phyloP scores from a whole-genome alignment of 345 rosid genomes.

The Boechera divaricarpa region DNA sequence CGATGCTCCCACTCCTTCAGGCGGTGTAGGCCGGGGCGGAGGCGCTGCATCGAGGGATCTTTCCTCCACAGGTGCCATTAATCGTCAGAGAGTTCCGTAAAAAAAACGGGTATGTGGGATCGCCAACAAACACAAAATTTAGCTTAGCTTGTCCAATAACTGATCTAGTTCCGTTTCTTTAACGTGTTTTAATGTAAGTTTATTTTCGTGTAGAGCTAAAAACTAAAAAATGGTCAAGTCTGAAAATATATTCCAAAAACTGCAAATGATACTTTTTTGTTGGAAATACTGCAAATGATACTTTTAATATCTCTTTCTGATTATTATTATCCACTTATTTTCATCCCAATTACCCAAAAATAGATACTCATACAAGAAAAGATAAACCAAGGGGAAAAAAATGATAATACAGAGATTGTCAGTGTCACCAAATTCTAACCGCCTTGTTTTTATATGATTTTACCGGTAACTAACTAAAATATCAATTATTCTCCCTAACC shows the following conservation, averaged over 20 bases:
- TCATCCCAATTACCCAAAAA: no score
- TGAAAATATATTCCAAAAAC: not conserved
- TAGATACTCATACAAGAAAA: no score
- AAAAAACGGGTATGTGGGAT: not conserved
- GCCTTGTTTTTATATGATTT: no score
- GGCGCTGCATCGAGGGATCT: constrained; percentile 34
- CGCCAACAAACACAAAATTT: not conserved
- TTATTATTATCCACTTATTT: no score
- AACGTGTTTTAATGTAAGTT: not conserved
- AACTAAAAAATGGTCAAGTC: not conserved
- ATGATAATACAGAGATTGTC: no score
- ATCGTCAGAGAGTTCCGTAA: constrained; percentile 33
- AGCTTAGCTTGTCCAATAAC: not conserved
- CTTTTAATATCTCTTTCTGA: no score
- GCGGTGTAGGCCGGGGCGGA: constrained; percentile 37
- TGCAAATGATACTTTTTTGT: no score
- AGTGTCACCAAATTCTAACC: no score
- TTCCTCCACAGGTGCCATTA: constrained; percentile 29
- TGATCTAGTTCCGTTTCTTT: not conserved
- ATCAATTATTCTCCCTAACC: not conserved
- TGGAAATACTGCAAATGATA: no score
- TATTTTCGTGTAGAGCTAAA: not conserved
- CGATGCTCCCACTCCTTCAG: constrained; percentile 74
- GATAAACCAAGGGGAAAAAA: no score
- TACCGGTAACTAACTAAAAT: no score